These are phyloP conservation scores for Scortechinia acanthostroma DNA, from an alignment of 2,329 filamentous ascomycete genomes.

Conservation along the genomic window DNA sequence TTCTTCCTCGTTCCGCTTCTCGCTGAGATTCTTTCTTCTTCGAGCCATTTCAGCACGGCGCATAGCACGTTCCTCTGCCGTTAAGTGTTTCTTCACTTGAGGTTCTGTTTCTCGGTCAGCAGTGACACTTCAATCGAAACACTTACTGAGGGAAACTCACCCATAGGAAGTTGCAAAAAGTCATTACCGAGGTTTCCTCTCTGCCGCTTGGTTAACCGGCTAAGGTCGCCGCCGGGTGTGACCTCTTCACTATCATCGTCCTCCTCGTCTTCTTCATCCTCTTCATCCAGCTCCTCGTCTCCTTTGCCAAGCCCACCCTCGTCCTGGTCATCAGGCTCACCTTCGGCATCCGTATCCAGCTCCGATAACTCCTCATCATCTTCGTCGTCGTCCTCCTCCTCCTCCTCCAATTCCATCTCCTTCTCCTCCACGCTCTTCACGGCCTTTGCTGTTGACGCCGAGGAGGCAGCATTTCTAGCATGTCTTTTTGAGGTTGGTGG, in stretches of 20 bases:
- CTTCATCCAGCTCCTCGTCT: conserved; percentile 27
- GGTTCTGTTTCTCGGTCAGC: conserved; percentile 36
- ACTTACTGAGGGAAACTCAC: conserved; percentile 16
- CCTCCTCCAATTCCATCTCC: conserved; percentile 13
- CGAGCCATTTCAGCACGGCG: conserved; percentile 69
- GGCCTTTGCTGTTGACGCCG: conserved; percentile 9
- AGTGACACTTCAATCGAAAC: neutral
- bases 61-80: conserved; percentile 68
- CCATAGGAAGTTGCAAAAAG: conserved; percentile 45
- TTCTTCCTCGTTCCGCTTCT: conserved; percentile 74
- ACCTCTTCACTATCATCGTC: conserved; percentile 11
- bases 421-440: conserved; percentile 14
- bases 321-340: conserved; percentile 30
- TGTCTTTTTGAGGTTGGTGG: conserved; percentile 16
- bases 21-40: conserved; percentile 65
- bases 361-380: conserved; percentile 32
- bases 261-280: conserved; percentile 14
- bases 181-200: conserved; percentile 26
- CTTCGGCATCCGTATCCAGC: conserved; percentile 33
- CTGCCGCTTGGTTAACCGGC: conserved; percentile 63
- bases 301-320: conserved; percentile 24
- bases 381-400: conserved; percentile 34
- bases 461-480: conserved; percentile 10
- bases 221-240: conserved; percentile 22
- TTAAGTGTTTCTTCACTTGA: conserved; percentile 68